Percentiles rank a stretch among this genome's conserved stretches.
phyloP scores from a whole-genome alignment of 1,284 basidiomycete species.

The Boletus sp. region DNA sequence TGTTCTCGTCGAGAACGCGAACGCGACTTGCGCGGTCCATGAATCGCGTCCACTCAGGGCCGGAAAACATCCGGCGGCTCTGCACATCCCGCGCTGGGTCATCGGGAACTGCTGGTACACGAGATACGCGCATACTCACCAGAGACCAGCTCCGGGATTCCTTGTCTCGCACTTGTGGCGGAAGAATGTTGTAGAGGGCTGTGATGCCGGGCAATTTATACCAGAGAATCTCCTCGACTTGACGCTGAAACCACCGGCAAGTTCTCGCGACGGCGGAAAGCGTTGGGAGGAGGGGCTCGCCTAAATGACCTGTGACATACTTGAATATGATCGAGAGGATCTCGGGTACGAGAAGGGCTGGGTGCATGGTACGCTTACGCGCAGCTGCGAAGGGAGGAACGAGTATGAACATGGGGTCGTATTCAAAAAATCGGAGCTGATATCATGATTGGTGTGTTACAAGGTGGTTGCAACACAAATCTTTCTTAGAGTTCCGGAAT shows the following conservation, averaged over 20 bases:
- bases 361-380: constrained; percentile 14
- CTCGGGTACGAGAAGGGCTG: constrained; percentile 19
- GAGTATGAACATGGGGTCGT: constrained; percentile 6
- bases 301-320: constrained; percentile 17
- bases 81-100: not conserved
- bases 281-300: constrained; percentile 12
- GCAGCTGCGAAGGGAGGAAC: not conserved
- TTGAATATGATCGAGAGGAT: constrained; percentile 24
- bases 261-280: constrained; percentile 26
- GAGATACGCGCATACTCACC: constrained; percentile 9
- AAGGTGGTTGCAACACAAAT: constrained; percentile 1
- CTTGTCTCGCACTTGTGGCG: constrained; percentile 14
- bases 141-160: constrained; percentile 20
- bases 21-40: constrained; percentile 18
- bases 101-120: not conserved
- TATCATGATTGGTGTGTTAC: not conserved
- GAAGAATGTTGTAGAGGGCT: constrained; percentile 19
- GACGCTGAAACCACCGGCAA: constrained; percentile 18
- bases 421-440: not conserved
- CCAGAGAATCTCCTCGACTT: constrained; percentile 23
- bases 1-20: constrained; percentile 14
- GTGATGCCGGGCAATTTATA: constrained; percentile 11
- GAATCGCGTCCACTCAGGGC: constrained; percentile 19
- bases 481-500: not conserved
- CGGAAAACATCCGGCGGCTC: constrained; percentile 19